A percentile compares a stretch with the other conserved stretches of the same genome.
phyloP scores from a whole-genome alignment of 1,284 basidiomycete species.

The Trichosporon sp. region DNA sequence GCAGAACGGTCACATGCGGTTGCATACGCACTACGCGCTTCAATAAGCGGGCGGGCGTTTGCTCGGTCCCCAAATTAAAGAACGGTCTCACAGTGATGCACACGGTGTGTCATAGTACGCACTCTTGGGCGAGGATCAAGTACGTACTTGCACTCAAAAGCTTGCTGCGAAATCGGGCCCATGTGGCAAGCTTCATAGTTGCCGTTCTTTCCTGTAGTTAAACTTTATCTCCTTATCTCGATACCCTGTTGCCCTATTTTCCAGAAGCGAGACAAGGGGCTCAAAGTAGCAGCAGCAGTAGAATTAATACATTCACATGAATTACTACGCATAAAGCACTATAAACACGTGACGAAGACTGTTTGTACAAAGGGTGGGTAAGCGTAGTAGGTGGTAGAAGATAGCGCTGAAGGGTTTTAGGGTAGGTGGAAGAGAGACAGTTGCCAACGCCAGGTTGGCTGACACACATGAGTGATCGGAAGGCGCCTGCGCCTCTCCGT shows the following conservation, averaged over 20 bases:
- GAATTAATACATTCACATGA: neutral
- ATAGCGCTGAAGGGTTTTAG: neutral
- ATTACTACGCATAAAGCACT: neutral
- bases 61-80: neutral
- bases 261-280: no score
- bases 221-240: neutral
- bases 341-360: neutral
- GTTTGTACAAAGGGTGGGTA: neutral
- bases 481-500: neutral
- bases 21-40: neutral
- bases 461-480: neutral
- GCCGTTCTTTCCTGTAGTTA: neutral
- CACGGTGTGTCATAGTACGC: neutral
- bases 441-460: constrained; percentile 1
- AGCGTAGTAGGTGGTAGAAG: neutral
- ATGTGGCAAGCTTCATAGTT: neutral
- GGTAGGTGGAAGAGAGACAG: neutral
- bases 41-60: neutral
- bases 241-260: neutral
- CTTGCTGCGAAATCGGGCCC: neutral
- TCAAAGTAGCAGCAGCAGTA: no score
- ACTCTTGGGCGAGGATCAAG: neutral
- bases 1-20: neutral
- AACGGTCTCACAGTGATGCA: neutral
- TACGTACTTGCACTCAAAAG: neutral